A percentile compares a stretch with the other conserved stretches of the same genome.
Conservation (phyloP, 2,329 filamentous ascomycete species). For the Zymoseptoria brevis region DNA sequence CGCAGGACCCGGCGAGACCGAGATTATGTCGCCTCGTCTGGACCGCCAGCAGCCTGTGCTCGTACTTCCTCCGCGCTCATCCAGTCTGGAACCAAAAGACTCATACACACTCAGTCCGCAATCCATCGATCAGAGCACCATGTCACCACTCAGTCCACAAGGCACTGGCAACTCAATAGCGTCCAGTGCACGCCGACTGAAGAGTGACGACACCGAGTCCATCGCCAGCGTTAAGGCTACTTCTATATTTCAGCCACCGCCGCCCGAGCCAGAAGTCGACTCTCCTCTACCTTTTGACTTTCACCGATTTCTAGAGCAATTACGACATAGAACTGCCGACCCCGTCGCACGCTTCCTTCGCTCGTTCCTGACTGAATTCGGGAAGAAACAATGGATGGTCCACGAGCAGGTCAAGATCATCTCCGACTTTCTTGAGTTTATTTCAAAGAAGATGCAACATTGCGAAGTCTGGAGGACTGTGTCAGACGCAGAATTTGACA, state of each 20-base stretch:
- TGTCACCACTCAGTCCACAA: conserved; percentile 15
- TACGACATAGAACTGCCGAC: conserved; percentile 94
- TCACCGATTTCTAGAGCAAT: conserved; percentile 89
- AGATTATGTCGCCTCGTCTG: conserved; percentile 85
- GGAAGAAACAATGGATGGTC: conserved; percentile 98
- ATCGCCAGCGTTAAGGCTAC: conserved; percentile 25
- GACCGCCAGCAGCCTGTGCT: conserved; percentile 76
- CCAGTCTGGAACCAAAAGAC: conserved; percentile 64
- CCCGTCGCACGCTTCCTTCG: conserved; percentile 92
- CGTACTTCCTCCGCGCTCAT: conserved; percentile 71
- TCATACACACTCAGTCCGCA: conserved; percentile 20
- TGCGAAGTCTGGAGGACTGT: conserved; percentile 96
- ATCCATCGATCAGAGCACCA: conserved; percentile 16
- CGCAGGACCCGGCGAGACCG: conserved; percentile 52
- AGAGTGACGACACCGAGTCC: conserved; percentile 23
- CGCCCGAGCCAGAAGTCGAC: conserved; percentile 54
- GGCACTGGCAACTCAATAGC: conserved; percentile 21
- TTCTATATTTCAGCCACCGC: conserved; percentile 51
- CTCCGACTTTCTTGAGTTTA: conserved; percentile 90
- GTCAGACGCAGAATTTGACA: conserved; percentile 95
- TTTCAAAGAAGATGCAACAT: conserved; percentile 94
- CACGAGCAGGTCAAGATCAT: conserved; percentile 99
- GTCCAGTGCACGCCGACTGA: conserved; percentile 16
- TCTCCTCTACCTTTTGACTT: conserved; percentile 90
- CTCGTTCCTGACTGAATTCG: conserved; percentile 90